Conservation (phyloP, 768 basidiomycete genomes). For the Paxillus ammoniavirescens region DNA sequence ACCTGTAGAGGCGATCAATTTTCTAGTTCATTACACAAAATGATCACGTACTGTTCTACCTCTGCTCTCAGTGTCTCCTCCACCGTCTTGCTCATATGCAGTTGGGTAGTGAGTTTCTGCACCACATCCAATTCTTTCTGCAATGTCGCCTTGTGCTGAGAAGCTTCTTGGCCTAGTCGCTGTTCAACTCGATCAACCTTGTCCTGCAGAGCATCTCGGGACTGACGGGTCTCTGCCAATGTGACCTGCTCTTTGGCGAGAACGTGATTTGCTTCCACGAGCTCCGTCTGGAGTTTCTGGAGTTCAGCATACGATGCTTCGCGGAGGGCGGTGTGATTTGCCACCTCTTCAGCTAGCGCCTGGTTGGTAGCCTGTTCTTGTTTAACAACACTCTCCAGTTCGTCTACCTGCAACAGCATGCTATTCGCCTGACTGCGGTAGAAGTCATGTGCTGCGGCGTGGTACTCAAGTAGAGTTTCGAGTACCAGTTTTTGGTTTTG, state of each 20-base stretch:
- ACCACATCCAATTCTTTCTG: constrained; percentile 47
- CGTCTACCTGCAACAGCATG: constrained; percentile 21
- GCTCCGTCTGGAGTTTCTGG: constrained; percentile 39
- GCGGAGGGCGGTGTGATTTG: constrained; percentile 38
- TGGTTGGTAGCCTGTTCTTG: constrained; percentile 19
- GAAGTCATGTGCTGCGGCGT: constrained; percentile 30
- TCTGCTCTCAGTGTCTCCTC: constrained; percentile 71
- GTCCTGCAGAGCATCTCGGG: constrained; percentile 27
- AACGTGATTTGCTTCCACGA: constrained; percentile 19
- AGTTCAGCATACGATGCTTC: constrained; percentile 44
- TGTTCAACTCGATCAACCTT: constrained; percentile 26
- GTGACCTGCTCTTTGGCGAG: constrained; percentile 24
- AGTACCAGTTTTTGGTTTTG: constrained; percentile 9
- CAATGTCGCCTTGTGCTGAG: constrained; percentile 35
- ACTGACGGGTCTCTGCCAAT: constrained; percentile 10
- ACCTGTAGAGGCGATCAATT: constrained; percentile 26
- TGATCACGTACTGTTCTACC: constrained; percentile 56
- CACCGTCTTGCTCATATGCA: constrained; percentile 57
- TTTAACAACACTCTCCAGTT: constrained; percentile 6
- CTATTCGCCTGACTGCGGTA: constrained; percentile 38
- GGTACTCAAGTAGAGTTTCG: constrained; percentile 12
- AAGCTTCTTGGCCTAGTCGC: constrained; percentile 30
- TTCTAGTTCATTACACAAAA: background rate
- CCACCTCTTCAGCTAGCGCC: constrained; percentile 35
- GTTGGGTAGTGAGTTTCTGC: constrained; percentile 46